Base-by-base conservation (phyloP, 192 early-diverging fungal species). In the Phlyctochytrium arcticum region DNA sequence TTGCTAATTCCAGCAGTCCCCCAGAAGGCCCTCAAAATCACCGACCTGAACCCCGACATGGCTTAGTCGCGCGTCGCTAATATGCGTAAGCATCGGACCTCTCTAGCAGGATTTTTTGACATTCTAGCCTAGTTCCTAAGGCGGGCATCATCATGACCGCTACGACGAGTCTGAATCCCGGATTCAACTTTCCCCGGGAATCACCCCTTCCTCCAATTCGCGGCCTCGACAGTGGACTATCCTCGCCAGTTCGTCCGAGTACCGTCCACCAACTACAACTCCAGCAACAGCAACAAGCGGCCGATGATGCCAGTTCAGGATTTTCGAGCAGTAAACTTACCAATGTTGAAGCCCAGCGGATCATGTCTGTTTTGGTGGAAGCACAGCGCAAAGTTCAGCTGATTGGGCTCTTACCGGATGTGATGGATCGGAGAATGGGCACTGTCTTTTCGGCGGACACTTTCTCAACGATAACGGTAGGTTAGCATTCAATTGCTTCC, bases 331-430 rank as follows among this genome's bases (percentile, higher is more conserved):
- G n/a, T n/a, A 82, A 82, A 69, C 63, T 82, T 6, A 72, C 78
- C 1, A 80, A 80, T 55, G 74, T 82, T 30, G 80, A 82, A 51
- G 74, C 80, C 3, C 80, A 84, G 54, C 56, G 82, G 4, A 73
- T 84, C 44, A 77, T 84, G 79, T 60, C 77, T 50, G 82, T 84
- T n/a, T 29, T 84, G 60, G 68, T 79, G 57, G 82, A 84, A 46
- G 57, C 76, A 36, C 80, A 82, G 54, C 49, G 62, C 35, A 84
- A 84, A 51, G 71, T 84, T 3, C 34, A 57, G 30, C 33, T 84
- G 6, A 66, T 84, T 7, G 74, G 71, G 4, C 37, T 79, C 54
- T 56, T 84, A 27, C 77, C 77, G 15, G 82, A 84, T 54, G 54
- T 46, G 6, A 66, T 75, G 30, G 82, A 84, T 57, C 66, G 75